Evolutionary conservation across 2,329 filamentous ascomycete species (phyloP).

Genomic region (Alternaria burnsii): DNA sequence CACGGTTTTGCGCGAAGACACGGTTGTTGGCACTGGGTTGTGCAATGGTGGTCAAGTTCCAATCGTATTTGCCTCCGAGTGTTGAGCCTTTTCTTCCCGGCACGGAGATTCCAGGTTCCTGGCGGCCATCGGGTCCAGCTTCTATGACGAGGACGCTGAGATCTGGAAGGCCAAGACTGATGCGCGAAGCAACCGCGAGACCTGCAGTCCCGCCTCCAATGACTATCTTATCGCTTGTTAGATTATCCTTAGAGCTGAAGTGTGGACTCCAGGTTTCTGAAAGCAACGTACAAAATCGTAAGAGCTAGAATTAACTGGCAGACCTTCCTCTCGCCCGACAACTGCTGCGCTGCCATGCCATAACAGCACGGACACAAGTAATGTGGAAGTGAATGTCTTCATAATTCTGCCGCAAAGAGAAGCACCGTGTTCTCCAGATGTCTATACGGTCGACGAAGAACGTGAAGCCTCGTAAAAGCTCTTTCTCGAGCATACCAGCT

Average conservation of each 20-base stretch:
- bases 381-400: constrained; percentile 9
- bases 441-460: not conserved
- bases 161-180: constrained; percentile 44
- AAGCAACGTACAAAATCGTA: constrained; percentile 14
- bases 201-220: constrained; percentile 41
- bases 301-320: not conserved
- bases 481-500: not conserved
- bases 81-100: constrained; percentile 41
- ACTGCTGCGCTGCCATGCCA: constrained; percentile 10
- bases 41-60: constrained; percentile 57
- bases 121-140: constrained; percentile 39
- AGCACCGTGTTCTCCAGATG: not conserved
- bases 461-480: not conserved
- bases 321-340: not conserved
- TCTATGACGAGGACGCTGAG: constrained; percentile 36
- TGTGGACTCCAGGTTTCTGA: not conserved
- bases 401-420: constrained; percentile 11
- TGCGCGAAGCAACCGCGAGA: constrained; percentile 40
- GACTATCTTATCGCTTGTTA: constrained; percentile 20
- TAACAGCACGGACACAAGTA: constrained; percentile 12
- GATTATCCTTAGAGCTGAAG: not conserved
- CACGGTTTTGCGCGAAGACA: constrained; percentile 54
- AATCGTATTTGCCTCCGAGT: constrained; percentile 38
- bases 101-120: constrained; percentile 38
- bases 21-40: constrained; percentile 54